phyloP scores from a whole-genome alignment of 371 early-diverging fungal genomes.

The Edhazardia aedis region DNA sequence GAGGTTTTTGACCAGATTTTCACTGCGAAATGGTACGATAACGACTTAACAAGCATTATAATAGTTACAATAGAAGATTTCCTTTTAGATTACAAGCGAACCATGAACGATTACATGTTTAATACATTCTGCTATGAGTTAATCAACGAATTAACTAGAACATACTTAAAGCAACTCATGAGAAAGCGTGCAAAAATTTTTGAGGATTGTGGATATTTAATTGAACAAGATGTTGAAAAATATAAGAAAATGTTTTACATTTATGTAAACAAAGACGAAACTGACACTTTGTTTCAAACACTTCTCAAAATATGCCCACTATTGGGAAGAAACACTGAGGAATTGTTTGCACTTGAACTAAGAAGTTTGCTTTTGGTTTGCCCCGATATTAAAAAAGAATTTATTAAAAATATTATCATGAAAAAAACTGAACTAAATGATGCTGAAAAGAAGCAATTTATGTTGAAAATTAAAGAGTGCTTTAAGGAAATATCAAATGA shows the following conservation, averaged over 20 bases:
- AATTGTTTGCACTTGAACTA: conserved; percentile 34
- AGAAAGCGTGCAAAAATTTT: conserved; percentile 23
- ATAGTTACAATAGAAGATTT: conserved; percentile 44
- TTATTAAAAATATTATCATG: conserved; percentile 20
- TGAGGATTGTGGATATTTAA: conserved; percentile 3
- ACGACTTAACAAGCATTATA: conserved; percentile 20
- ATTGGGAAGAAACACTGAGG: conserved; percentile 24
- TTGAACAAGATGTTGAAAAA: conserved; percentile 29
- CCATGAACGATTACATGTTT: conserved; percentile 45
- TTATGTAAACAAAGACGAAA: conserved; percentile 25
- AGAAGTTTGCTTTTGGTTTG: conserved; percentile 16
- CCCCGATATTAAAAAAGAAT: conserved; percentile 16
- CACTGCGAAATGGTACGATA: conserved; percentile 31
- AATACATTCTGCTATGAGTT: conserved; percentile 31
- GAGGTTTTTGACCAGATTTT: conserved; percentile 34
- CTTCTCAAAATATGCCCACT: conserved; percentile 27
- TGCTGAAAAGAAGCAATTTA: conserved; percentile 15
- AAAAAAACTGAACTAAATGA: conserved; percentile 21
- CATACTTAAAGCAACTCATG: conserved; percentile 31
- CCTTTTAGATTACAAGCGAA: conserved; percentile 36
- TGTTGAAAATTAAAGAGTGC: conserved; percentile 9
- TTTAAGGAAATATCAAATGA: no score
- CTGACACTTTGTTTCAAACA: conserved; percentile 11
- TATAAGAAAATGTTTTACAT: conserved; percentile 15
- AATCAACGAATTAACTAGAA: conserved; percentile 3